Base-by-base conservation (phyloP, 1,284 basidiomycete genomes). In the Mycosarcoma maydis region DNA sequence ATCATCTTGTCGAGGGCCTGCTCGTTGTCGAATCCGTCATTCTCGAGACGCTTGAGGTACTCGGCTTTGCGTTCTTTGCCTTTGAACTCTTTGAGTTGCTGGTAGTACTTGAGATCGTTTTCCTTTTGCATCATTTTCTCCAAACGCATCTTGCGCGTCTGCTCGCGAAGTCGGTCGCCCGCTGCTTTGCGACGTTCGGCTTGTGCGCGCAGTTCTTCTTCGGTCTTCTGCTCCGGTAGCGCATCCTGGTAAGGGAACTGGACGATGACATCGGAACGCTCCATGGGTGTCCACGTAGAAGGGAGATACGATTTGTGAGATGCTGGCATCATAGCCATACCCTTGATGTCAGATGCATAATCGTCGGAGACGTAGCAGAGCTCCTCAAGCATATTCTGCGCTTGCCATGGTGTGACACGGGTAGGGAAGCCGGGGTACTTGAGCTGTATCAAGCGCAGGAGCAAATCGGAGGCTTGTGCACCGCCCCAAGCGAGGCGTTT, bases 351-450 rank as follows among this genome's bases (percentile, higher is more conserved):
- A 1, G 85, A 81, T 0, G 87, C 84, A 80, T 96, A 98, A 82
- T 96, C 90, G 0, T 86, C 83, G 0, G 93, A 87, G 75, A 95
- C 90, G 82, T 90, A 90, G 82, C 92, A 94, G 71, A 92, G 89
- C 55, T 89, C 91, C 69, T 90, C 90, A 32, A 92, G 85, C 88
- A 98, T 92, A 87, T 91, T 92, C 90, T 84, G 85, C 5, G 86
- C 84, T 76, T 88, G 87, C 32, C 82, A 80, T 5, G 80, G 70
- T 0, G 86, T 85, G 38, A 88, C 84, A 32, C 85, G 84, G 13
- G 85, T 82, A 0, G 87, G 87, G 73, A 98, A 98, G 38, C 86
- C 90, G 14, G 96, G 91, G 79, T 98, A 98, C 82, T 98, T 99
- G 53, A 98, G 87, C 81, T 98, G 94, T 32, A 94, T 88, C 7